Evolutionary conservation across 495 filamentous ascomycete genomes (phyloP), one percentile per base, ranked within the genome.

Genomic region (Chaetomium tenue): DNA sequence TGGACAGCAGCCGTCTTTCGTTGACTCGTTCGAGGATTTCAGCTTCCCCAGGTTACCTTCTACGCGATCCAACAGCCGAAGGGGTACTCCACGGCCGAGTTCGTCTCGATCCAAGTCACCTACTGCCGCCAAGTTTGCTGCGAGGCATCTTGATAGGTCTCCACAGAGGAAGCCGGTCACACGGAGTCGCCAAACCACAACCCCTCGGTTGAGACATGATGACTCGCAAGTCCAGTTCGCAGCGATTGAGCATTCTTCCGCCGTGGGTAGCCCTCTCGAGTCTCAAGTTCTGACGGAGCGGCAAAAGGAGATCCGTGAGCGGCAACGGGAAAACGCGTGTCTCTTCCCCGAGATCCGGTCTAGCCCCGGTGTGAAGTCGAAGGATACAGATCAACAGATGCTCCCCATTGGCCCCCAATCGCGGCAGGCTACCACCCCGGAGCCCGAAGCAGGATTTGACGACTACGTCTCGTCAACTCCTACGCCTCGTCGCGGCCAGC

Each of bases 401-500:
- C 42, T 50, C 13, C 44, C 42, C 0, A 28, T 40, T 8, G 28
- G 25, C 9, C 18, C 56, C 22, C 65, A 52, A 5, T 40, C n/a
- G 20, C 63, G 67, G 3, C 68, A 68, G n/a, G 78, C 70, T 13
- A 50, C 75, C 0, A 82, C 80, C 1, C 80, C 80, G 7, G 71
- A 78, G 56, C 74, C 65, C 8, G 73, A 71, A 7, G 58, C 60
- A 4, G 63, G 56, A 16, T 74, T 87, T 71, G 84, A 89, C 72
- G 83, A 85, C 18, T 91, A 85, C 67, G 79, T 93, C 48, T 85
- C 84, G 3, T 95, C 90, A n/a, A 94, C 92, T 11, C 92, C 92
- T 2, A 95, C 91, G 0, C 91, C 91, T 9, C 73, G 80, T 8
- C 73, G 81, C 69, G 78, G 72, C 73, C 86, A 70, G 76, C 63